A percentile compares a stretch with the other conserved stretches of the same genome.
Evolutionary conservation across 2,329 filamentous ascomycete genomes (phyloP).

Genomic region (Fusarium duplospermum): DNA sequence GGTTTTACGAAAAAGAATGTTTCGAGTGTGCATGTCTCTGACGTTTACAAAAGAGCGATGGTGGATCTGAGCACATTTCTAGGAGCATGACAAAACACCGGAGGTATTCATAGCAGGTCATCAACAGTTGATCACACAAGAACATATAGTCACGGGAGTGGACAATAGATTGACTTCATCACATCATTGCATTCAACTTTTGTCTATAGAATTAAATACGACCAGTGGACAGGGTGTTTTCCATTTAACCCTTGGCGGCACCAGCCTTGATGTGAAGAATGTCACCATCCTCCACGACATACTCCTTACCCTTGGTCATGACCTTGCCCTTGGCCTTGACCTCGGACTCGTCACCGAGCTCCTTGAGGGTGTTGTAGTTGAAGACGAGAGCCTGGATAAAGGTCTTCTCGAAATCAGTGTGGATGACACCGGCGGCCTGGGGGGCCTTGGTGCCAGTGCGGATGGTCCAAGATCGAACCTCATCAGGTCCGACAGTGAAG

Average conservation of each 20-base stretch:
- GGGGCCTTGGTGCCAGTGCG: slow-evolving; percentile 97
- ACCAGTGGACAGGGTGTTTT: slow-evolving; percentile 10
- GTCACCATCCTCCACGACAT: slow-evolving; percentile 86
- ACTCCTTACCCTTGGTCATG: slow-evolving; percentile 99
- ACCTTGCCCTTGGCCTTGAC: slow-evolving; percentile 96
- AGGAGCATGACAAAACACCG: not conserved
- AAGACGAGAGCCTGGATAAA: slow-evolving; percentile 98
- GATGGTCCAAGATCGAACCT: slow-evolving; percentile 99
- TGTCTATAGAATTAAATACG: slow-evolving; percentile 27
- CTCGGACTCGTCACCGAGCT: slow-evolving; percentile 87
- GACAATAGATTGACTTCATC: slow-evolving; percentile 12
- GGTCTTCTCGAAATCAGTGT: slow-evolving; percentile 99
- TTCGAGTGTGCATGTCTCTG: not conserved
- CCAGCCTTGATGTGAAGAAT: slow-evolving; percentile 90
- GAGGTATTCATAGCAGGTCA: not conserved
- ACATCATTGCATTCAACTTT: slow-evolving; percentile 42
- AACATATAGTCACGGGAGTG: not conserved
- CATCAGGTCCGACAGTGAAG: slow-evolving; percentile 96
- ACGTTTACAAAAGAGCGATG: not conserved
- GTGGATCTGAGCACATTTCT: not conserved
- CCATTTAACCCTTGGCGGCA: slow-evolving; percentile 75
- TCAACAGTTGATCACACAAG: not conserved
- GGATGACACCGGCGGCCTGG: slow-evolving; percentile 96
- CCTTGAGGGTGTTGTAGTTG: slow-evolving; percentile 84
- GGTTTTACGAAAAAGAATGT: not conserved